Percentiles rank a stretch among this genome's conserved stretches.
Evolutionary conservation across 345 rosid species (phyloP).

Genomic region (Carallia pectinifolia): DNA sequence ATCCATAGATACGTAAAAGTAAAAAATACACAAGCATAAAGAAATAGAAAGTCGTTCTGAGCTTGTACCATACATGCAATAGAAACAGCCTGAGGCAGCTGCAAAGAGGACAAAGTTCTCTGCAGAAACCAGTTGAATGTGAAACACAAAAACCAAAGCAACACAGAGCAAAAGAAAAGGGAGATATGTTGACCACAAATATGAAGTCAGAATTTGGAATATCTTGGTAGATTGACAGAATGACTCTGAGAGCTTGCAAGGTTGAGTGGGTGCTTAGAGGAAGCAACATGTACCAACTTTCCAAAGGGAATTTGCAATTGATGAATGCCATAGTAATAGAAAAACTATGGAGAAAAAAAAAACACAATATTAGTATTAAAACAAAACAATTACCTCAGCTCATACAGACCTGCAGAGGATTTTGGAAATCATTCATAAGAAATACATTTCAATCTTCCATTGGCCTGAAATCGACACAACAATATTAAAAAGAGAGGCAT

Average conservation of each 20-base stretch:
- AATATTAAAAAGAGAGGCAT: neutral
- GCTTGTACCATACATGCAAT: slow-evolving; percentile 34
- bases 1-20: too few species aligned
- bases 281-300: slow-evolving; percentile 8
- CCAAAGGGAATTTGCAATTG: slow-evolving; percentile 2
- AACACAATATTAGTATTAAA: neutral
- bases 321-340: neutral
- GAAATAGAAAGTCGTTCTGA: too few species aligned
- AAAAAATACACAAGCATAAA: too few species aligned
- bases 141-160: neutral
- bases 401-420: slow-evolving; percentile 74
- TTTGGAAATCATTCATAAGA: slow-evolving; percentile 83
- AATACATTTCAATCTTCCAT: slow-evolving; percentile 88
- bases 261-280: neutral
- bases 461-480: slow-evolving; percentile 49
- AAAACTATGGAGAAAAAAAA: neutral
- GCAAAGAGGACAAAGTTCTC: slow-evolving; percentile 62
- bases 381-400: slow-evolving; percentile 7
- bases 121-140: slow-evolving; percentile 14
- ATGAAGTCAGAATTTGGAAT: neutral
- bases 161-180: neutral
- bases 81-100: slow-evolving; percentile 78
- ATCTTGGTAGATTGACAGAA: neutral
- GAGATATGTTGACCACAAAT: neutral
- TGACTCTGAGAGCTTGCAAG: neutral